phyloP scores from a whole-genome alignment of 2,329 filamentous ascomycete genomes.

The Trichoderma sp. region DNA sequence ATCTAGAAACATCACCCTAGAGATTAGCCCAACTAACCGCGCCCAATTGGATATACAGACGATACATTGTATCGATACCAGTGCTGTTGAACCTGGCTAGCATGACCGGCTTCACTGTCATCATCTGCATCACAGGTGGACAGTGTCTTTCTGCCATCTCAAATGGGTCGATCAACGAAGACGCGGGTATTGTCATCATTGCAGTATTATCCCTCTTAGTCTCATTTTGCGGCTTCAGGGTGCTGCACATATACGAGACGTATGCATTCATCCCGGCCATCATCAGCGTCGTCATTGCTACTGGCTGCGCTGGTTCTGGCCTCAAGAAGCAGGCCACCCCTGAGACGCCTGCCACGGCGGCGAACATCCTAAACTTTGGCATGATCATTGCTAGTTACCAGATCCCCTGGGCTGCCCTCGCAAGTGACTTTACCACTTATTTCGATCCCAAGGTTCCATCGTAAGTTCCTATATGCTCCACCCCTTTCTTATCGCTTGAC shows the following conservation, averaged over 20 bases:
- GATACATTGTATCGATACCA: conserved; percentile 57
- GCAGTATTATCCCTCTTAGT: conserved; percentile 54
- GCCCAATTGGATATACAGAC: conserved; percentile 29
- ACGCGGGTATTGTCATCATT: conserved; percentile 60
- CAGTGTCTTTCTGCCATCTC: conserved; percentile 55
- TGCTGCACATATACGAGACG: conserved; percentile 56
- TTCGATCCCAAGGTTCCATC: conserved; percentile 53
- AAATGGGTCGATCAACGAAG: conserved; percentile 45
- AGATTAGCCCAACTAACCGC: background rate
- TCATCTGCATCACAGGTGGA: conserved; percentile 59
- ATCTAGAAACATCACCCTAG: background rate
- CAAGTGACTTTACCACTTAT: conserved; percentile 61
- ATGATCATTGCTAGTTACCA: conserved; percentile 62
- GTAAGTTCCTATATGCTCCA: conserved; percentile 31
- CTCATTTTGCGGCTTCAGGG: conserved; percentile 58
- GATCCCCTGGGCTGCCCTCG: conserved; percentile 58
- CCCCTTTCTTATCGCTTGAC: too few species aligned
- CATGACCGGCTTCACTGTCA: conserved; percentile 60
- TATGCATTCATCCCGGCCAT: conserved; percentile 56
- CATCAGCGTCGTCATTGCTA: conserved; percentile 52
- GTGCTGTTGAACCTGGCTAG: conserved; percentile 62
- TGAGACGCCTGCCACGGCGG: conserved; percentile 40
- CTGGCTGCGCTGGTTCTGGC: conserved; percentile 50
- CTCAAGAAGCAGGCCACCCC: conserved; percentile 47
- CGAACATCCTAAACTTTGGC: conserved; percentile 52